Percentiles rank a stretch among this genome's conserved stretches.
phyloP scores from a whole-genome alignment of 2,329 filamentous ascomycete species.

The Coleophoma crateriformis region DNA sequence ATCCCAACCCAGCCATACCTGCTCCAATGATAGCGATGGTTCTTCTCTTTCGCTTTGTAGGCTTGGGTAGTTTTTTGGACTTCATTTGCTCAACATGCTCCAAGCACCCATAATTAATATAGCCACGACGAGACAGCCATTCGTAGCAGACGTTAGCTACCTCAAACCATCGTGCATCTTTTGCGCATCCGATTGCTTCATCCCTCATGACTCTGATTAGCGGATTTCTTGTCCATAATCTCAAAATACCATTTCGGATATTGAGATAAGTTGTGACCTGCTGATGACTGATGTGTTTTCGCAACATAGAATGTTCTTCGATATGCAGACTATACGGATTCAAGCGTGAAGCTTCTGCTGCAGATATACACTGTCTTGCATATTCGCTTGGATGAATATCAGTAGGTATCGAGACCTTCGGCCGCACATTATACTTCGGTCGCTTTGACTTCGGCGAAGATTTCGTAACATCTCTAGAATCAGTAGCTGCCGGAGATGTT shows the following conservation, averaged over 20 bases:
- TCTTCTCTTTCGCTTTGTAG: slow-evolving; percentile 48
- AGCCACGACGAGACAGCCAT: slow-evolving; percentile 85
- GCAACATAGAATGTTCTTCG: slow-evolving; percentile 76
- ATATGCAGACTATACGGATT: slow-evolving; percentile 85
- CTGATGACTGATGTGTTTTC: slow-evolving; percentile 74
- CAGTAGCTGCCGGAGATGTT: slow-evolving; percentile 50
- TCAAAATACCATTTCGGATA: slow-evolving; percentile 88
- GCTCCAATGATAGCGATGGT: slow-evolving; percentile 86
- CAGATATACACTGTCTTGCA: slow-evolving; percentile 84
- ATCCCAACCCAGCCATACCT: slow-evolving; percentile 89
- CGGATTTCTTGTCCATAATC: slow-evolving; percentile 85
- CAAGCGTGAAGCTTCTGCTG: slow-evolving; percentile 82
- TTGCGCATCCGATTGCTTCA: slow-evolving; percentile 86
- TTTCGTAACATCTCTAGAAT: slow-evolving; percentile 25
- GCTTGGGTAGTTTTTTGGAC: slow-evolving; percentile 26
- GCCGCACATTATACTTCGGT: slow-evolving; percentile 53
- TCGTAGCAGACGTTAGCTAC: slow-evolving; percentile 84
- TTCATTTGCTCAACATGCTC: slow-evolving; percentile 45
- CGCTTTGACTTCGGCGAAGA: slow-evolving; percentile 20
- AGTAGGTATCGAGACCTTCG: slow-evolving; percentile 78
- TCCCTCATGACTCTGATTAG: slow-evolving; percentile 74
- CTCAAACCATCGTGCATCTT: slow-evolving; percentile 82
- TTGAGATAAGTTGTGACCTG: slow-evolving; percentile 96
- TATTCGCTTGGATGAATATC: slow-evolving; percentile 71
- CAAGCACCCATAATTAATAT: slow-evolving; percentile 94